Evolutionary conservation across 768 basidiomycete species (phyloP), one percentile per base, ranked within the genome.

Genomic region (Cantharellus cinnabarinus): DNA sequence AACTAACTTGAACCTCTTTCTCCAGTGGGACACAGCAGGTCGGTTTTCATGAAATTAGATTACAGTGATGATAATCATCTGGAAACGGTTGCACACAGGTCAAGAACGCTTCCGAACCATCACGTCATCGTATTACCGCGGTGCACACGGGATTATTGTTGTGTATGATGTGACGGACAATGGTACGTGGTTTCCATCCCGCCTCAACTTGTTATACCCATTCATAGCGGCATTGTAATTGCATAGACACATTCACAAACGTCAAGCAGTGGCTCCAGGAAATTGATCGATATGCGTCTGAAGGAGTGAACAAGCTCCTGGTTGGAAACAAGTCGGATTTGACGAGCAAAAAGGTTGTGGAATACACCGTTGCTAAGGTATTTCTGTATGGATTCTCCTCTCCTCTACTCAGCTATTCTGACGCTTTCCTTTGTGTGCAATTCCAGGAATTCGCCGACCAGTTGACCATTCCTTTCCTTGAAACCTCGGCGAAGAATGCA

Each of bases 81-180:
- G 44, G 44, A 10, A 54, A 14, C 52, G 14, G 52, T 10, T 48
- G 52, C 7, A 54, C 52, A 54, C 52, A 88, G 87, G 95, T 42
- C 95, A 99, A 71, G 95, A 99, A 71, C 82, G 93, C 39, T 97
- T 97, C 84, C 81, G 95, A 62, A 98, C 95, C 10, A 99, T 99
- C 70, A 98, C 95, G 4, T 90, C 93, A 2, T 89, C 93, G n/a
- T 99, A 99, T 77, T 99, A 99, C 75, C 81, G 95, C 61, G 95
- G 95, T 48, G 95, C 95, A 54, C 90, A 94, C 69, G 95, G 95
- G 63, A 98, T 98, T 69, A 86, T 98, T 67, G 85, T 98, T 56
- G 93, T 98, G n/a, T 98, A 97, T 74, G 88, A 90, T 69, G 91
- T 97, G 58, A 94, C 91, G 50, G 93, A 97, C 74, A 89, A 87